These are phyloP conservation scores for Salvia miltiorrhiza DNA, from an alignment of 257 asterid species.

Conservation along the genomic window DNA sequence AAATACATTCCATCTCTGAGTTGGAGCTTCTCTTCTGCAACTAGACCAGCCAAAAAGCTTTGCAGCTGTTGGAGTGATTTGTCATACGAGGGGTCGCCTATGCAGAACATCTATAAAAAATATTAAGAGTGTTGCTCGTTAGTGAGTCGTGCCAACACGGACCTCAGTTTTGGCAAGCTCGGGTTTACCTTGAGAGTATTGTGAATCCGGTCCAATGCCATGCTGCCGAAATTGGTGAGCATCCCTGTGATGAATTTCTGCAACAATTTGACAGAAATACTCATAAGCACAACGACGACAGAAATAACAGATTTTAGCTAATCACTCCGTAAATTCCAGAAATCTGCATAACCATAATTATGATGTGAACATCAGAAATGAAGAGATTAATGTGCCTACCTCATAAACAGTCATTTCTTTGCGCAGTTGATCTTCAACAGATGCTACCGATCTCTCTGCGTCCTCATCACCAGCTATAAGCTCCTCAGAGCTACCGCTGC, in stretches of 20 bases:
- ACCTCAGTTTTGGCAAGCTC: background rate
- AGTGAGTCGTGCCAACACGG: background rate
- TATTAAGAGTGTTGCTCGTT: background rate
- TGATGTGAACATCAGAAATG: background rate
- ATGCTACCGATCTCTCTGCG: conserved; percentile 77
- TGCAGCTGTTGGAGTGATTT: conserved; percentile 94
- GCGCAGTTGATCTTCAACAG: conserved; percentile 86
- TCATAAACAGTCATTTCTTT: conserved; percentile 96
- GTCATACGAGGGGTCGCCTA: conserved; percentile 87
- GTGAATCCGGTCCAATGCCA: conserved; percentile 96
- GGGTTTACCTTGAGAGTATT: conserved; percentile 82
- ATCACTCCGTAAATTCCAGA: background rate
- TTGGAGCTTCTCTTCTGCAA: conserved; percentile 94
- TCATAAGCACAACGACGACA: background rate
- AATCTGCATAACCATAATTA: background rate
- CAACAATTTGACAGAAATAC: conserved; percentile 2
- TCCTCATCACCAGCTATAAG: conserved; percentile 82
- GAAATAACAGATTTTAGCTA: background rate
- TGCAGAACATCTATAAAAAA: conserved; percentile 80
- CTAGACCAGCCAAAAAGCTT: conserved; percentile 78
- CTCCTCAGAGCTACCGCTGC: conserved; percentile 66
- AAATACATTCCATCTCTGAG: conserved; percentile 67
- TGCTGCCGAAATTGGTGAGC: conserved; percentile 97
- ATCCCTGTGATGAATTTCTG: conserved; percentile 93
- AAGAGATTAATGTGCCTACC: conserved; percentile 40